Percentiles rank a stretch among this genome's conserved stretches.
Evolutionary conservation across 768 basidiomycete genomes (phyloP).

Genomic region (Agrocybe praecox): DNA sequence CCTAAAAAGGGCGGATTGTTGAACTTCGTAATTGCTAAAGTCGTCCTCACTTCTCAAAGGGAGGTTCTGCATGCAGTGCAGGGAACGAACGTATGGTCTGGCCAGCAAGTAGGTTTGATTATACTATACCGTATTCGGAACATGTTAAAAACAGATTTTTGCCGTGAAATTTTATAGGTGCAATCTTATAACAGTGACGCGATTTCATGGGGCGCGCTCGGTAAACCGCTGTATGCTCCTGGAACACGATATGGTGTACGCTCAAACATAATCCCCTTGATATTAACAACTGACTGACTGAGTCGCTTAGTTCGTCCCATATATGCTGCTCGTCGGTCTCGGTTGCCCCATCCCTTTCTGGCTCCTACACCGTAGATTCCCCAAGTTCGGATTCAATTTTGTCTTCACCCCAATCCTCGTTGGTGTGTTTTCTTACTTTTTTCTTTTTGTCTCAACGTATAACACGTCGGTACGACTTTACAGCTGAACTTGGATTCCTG

Average conservation of each 20-base stretch:
- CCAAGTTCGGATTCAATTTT: conserved; percentile 46
- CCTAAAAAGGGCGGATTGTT: conserved; percentile 42
- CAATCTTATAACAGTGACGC: conserved; percentile 54
- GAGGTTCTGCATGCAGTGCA: conserved; percentile 44
- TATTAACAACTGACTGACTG: conserved; percentile 5
- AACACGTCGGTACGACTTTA: conserved; percentile 7
- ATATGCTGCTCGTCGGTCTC: conserved; percentile 47
- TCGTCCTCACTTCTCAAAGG: conserved; percentile 34
- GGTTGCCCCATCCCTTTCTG: conserved; percentile 55
- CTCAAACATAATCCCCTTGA: conserved; percentile 7
- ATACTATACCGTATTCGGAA: too few species aligned
- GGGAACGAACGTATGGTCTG: conserved; percentile 57
- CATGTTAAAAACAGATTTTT: too few species aligned
- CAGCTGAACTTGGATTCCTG: conserved; percentile 39
- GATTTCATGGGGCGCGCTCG: conserved; percentile 58
- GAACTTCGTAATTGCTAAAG: conserved; percentile 54
- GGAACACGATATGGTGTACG: conserved; percentile 45
- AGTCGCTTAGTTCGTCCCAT: conserved; percentile 39
- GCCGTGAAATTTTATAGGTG: too few species aligned
- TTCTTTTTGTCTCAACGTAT: conserved; percentile 23
- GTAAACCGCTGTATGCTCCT: conserved; percentile 45
- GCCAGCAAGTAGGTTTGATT: conserved; percentile 46
- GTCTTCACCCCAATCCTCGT: conserved; percentile 40
- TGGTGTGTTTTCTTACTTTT: conserved; percentile 23
- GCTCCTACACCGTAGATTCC: conserved; percentile 47